A percentile compares a stretch with the other conserved stretches of the same genome.
These are phyloP conservation scores for Coprinopsis sp. DNA, from an alignment of 768 basidiomycete species.

Conservation along the genomic window DNA sequence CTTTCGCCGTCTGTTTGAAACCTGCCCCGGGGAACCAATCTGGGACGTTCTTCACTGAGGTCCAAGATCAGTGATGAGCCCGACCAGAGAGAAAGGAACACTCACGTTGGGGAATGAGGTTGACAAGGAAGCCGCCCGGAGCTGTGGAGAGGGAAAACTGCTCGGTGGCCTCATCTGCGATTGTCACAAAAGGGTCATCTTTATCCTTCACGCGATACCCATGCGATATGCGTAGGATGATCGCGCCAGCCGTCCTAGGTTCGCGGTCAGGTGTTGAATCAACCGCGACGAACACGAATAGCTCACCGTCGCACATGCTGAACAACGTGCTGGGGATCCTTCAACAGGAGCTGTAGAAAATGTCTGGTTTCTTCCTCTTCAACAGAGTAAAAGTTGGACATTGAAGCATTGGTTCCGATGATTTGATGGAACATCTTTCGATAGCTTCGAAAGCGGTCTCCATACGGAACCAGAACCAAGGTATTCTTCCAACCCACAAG, in stretches of 20 bases:
- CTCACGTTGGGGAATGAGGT: slow-evolving; percentile 44
- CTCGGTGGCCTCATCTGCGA: slow-evolving; percentile 34
- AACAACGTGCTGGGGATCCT: slow-evolving; percentile 28
- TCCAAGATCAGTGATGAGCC: neutral
- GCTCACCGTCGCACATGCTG: slow-evolving; percentile 35
- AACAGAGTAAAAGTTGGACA: slow-evolving; percentile 33
- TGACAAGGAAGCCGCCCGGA: slow-evolving; percentile 44
- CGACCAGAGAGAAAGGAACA: neutral
- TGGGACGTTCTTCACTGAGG: slow-evolving; percentile 43
- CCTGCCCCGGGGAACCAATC: slow-evolving; percentile 57
- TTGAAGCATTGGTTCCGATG: slow-evolving; percentile 34
- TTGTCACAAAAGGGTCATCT: slow-evolving; percentile 34
- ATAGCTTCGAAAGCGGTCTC: slow-evolving; percentile 35
- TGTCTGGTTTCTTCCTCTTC: slow-evolving; percentile 36
- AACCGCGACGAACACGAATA: neutral
- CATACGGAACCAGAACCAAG: slow-evolving; percentile 32
- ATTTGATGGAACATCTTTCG: slow-evolving; percentile 38
- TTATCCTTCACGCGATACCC: slow-evolving; percentile 37
- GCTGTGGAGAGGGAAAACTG: slow-evolving; percentile 37
- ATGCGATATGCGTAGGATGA: slow-evolving; percentile 41
- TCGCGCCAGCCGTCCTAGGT: slow-evolving; percentile 37
- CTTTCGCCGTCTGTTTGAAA: slow-evolving; percentile 44
- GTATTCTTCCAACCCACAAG: slow-evolving; percentile 38
- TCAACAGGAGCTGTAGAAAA: slow-evolving; percentile 35
- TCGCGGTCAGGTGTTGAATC: neutral